These are phyloP conservation scores for Physcomitrium patens DNA, from an alignment of 225 moss, liverwort and hornwort species.

Conservation along the genomic window DNA sequence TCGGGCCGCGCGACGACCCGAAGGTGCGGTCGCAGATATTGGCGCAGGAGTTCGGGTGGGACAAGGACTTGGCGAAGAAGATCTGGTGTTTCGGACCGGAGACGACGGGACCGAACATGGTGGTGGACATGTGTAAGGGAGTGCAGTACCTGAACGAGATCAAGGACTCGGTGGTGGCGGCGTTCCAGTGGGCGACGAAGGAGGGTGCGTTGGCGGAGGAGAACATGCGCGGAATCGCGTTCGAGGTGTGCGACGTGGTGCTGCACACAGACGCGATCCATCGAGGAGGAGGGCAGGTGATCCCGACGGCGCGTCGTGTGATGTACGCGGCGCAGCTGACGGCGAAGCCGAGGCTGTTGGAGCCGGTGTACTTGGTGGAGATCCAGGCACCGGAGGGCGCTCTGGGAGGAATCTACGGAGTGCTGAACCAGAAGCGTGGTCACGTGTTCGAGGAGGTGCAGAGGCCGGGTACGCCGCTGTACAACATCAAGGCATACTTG, in stretches of 20 bases:
- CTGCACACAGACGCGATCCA: conserved; percentile 29
- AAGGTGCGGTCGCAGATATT: conserved; percentile 31
- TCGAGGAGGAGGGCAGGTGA: conserved; percentile 32
- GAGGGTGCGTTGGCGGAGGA: conserved; percentile 32
- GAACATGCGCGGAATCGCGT: conserved; percentile 35
- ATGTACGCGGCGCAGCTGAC: conserved; percentile 30
- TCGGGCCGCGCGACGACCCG: conserved; percentile 21
- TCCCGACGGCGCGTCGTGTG: conserved; percentile 29
- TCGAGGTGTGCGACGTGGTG: conserved; percentile 31
- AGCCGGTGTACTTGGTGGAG: conserved; percentile 32
- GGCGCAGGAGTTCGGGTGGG: conserved; percentile 39
- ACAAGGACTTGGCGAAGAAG: conserved; percentile 33
- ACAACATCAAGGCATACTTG: conserved; percentile 60
- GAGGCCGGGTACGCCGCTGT: conserved; percentile 56
- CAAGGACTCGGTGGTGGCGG: conserved; percentile 30
- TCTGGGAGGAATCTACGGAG: conserved; percentile 51
- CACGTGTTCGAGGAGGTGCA: conserved; percentile 63
- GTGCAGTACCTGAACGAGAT: conserved; percentile 36
- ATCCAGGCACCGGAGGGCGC: conserved; percentile 40
- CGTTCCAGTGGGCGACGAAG: conserved; percentile 35
- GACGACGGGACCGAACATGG: conserved; percentile 37
- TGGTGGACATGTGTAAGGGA: conserved; percentile 40
- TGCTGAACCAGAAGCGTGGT: conserved; percentile 62
- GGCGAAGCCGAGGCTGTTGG: conserved; percentile 28
- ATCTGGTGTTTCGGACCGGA: conserved; percentile 37